These are phyloP conservation scores for Ceratocystis ficicola DNA, from an alignment of 2,329 filamentous ascomycete genomes.

Conservation along the genomic window DNA sequence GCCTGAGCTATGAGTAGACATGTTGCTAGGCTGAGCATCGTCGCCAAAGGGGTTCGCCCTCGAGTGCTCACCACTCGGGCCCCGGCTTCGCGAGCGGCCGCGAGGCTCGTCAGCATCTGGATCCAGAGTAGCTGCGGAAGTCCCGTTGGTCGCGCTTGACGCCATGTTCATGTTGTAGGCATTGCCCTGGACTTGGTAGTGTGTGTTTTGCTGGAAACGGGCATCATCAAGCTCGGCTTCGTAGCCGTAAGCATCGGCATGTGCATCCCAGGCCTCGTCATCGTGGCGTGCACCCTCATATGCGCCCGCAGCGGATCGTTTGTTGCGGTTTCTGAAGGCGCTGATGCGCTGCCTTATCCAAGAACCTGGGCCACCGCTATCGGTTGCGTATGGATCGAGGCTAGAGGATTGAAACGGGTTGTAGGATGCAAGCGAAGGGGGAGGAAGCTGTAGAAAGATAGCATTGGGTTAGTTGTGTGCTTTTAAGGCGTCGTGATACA, in stretches of 20 bases:
- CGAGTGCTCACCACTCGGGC: conserved; percentile 30
- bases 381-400: conserved; percentile 37
- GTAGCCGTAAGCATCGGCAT: conserved; percentile 50
- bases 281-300: conserved; percentile 51
- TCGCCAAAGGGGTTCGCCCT: conserved; percentile 59
- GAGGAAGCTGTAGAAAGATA: conserved; percentile 44
- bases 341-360: conserved; percentile 60
- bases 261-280: conserved; percentile 75
- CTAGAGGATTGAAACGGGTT: conserved; percentile 54
- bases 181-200: conserved; percentile 29
- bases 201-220: conserved; percentile 19
- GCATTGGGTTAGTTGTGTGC: conserved; percentile 4
- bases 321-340: conserved; percentile 52
- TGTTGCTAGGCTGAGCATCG: conserved; percentile 48
- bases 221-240: conserved; percentile 18
- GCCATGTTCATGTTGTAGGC: conserved; percentile 42
- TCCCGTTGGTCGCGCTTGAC: conserved; percentile 28
- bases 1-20: conserved; percentile 58
- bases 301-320: conserved; percentile 54
- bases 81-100: conserved; percentile 35
- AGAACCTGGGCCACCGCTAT: conserved; percentile 46
- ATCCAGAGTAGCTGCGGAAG: conserved; percentile 25
- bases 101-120: conserved; percentile 21
- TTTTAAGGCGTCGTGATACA: not conserved
- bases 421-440: conserved; percentile 54